Conservation (phyloP, 139 green algal species). For the Coelastrella sp. region DNA sequence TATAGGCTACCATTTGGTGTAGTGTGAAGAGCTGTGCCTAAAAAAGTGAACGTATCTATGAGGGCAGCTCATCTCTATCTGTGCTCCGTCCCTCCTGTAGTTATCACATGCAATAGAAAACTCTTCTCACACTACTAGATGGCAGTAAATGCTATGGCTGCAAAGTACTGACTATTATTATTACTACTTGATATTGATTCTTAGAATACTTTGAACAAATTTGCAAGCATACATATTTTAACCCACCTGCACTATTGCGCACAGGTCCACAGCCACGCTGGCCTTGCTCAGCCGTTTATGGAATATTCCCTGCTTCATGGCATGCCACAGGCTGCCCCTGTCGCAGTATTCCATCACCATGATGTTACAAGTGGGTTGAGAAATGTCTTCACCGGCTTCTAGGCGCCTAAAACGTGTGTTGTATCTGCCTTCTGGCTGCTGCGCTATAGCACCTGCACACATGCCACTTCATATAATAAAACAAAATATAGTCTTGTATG, state of each 20-base stretch:
- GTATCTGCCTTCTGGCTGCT: no score
- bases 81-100: no score
- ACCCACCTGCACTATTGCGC: conserved; percentile 56
- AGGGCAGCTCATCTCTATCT: no score
- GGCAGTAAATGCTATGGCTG: no score
- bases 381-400: conserved; percentile 58
- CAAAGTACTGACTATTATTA: no score
- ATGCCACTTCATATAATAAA: no score
- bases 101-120: neutral
- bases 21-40: neutral
- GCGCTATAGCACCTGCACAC: no score
- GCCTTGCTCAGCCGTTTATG: conserved; percentile 61
- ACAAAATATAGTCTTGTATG: no score
- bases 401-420: conserved; percentile 23
- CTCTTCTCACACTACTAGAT: neutral
- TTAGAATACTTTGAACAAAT: neutral
- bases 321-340: conserved; percentile 49
- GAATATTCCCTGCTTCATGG: conserved; percentile 68
- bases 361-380: conserved; percentile 68
- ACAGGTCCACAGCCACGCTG: conserved; percentile 58
- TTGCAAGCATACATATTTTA: neutral
- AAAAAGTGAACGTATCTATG: neutral
- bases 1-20: neutral
- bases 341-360: conserved; percentile 54
- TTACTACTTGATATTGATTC: no score